Evolutionary conservation across 202 grass and related monocot genomes (phyloP), one percentile per base, ranked within the genome.

Genomic region (Schoenoplectus tabernaemontani): DNA sequence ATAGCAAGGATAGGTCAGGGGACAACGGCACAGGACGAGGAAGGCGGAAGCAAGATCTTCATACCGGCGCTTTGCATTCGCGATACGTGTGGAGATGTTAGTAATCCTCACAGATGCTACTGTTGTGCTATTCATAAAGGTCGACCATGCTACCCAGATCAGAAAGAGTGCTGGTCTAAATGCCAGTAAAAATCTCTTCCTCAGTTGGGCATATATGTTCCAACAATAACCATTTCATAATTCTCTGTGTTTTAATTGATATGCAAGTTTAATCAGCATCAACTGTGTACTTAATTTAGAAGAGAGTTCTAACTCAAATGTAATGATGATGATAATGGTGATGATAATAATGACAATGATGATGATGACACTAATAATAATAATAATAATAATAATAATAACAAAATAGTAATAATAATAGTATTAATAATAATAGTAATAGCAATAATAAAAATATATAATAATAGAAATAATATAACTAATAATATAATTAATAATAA

Each of bases 61-160:
- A 70, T 70, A 10, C 41, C 66, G 20, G 66, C 66, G 11, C 66
- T 70, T 46, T 70, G 66, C 66, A 47, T 70, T 70, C 66, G 10
- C 2, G 66, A 70, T 70, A 2, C 66, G 16, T 70, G 66, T 15
- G 66, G 66, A 0, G 20, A 44, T 23, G 4, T 70, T 5, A 23
- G 10, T 44, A 70, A 70, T 70, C 9, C 39, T 7, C 3, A 46
- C 5, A 13, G 4, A 1, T 70, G 66, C 7, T 70, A 70, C 41
- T 70, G 66, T 16, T 70, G 66, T 5, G 66, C 66, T 0, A 4
- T 70, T 44, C 20, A 16, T 9, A 70, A 47, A 70, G 41, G 9
- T 26, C 43, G 41, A 28, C 19, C 66, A 7, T 70, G 66, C 41
- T 70, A 46, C 22, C 19, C 0, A 1, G 41, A 28, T 10, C 66